These are phyloP conservation scores for Neoscytalidium dimidiatum DNA, from an alignment of 2,329 filamentous ascomycete species.

Conservation along the genomic window DNA sequence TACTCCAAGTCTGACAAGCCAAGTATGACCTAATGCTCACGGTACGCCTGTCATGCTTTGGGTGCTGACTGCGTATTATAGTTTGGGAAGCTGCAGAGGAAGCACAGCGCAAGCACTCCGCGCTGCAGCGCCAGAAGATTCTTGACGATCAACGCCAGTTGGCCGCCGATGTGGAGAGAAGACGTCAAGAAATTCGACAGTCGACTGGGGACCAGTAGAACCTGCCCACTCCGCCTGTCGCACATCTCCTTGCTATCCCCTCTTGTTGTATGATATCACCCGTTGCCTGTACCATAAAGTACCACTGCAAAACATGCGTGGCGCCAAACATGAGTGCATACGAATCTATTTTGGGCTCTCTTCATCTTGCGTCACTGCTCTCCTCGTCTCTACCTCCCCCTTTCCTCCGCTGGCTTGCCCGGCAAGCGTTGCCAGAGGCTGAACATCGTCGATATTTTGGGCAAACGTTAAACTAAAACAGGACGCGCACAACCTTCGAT, in stretches of 20 bases:
- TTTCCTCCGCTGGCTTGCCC: background rate
- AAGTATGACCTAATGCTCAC: slow-evolving; percentile 58
- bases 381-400: background rate
- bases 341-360: background rate
- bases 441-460: background rate
- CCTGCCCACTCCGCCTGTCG: background rate
- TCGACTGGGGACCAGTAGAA: slow-evolving; percentile 9
- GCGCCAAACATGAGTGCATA: slow-evolving; percentile 3
- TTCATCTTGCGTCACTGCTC: background rate
- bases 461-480: background rate
- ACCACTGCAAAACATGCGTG: background rate
- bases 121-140: slow-evolving; percentile 27
- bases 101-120: slow-evolving; percentile 13
- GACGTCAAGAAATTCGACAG: slow-evolving; percentile 33
- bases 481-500: background rate
- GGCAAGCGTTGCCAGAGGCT: background rate
- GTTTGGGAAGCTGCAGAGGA: slow-evolving; percentile 23
- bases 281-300: background rate
- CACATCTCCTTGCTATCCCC: background rate
- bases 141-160: slow-evolving; percentile 35
- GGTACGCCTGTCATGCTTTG: background rate
- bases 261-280: background rate
- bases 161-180: slow-evolving; percentile 34
- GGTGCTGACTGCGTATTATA: background rate
- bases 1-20: slow-evolving; percentile 90